These are phyloP conservation scores for Cutaneotrichosporon curvatum DNA, from an alignment of 1,284 basidiomycete genomes.

Conservation along the genomic window DNA sequence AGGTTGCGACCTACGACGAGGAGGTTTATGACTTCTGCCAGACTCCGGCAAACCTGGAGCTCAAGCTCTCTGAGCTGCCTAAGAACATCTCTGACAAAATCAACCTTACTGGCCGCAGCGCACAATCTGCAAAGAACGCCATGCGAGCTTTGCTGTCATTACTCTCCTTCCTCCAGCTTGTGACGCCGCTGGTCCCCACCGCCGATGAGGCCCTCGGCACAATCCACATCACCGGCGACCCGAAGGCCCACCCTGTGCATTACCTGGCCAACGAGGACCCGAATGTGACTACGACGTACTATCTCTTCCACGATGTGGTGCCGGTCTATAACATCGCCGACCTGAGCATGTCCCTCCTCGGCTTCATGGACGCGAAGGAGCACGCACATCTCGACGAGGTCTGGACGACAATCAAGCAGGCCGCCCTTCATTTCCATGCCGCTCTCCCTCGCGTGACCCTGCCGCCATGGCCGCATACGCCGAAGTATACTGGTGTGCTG, in stretches of 20 bases:
- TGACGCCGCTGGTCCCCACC: slow-evolving; percentile 22
- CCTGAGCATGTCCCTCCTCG: slow-evolving; percentile 17
- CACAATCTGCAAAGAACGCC: slow-evolving; percentile 19
- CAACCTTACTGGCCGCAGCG: slow-evolving; percentile 8
- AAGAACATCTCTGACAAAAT: slow-evolving; percentile 5
- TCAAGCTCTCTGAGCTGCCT: slow-evolving; percentile 13
- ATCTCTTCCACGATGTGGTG: slow-evolving; percentile 29
- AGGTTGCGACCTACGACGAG: slow-evolving; percentile 23
- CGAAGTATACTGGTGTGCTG: slow-evolving; percentile 15
- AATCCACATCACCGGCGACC: slow-evolving; percentile 5
- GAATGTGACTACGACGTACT: slow-evolving; percentile 19
- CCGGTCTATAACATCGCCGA: slow-evolving; percentile 36
- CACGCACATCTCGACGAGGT: slow-evolving; percentile 17
- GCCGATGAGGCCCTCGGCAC: slow-evolving; percentile 7
- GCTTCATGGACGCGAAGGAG: slow-evolving; percentile 22
- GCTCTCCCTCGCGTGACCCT: slow-evolving; percentile 10
- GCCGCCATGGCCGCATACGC: slow-evolving; percentile 15
- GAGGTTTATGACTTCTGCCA: slow-evolving; percentile 28
- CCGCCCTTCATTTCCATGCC: slow-evolving; percentile 12
- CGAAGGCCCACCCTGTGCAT: slow-evolving; percentile 1
- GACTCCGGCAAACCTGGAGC: slow-evolving; percentile 21
- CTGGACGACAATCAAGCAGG: slow-evolving; percentile 22
- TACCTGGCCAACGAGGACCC: slow-evolving; percentile 2
- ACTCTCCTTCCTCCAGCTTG: slow-evolving; percentile 26
- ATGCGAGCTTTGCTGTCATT: slow-evolving; percentile 21